Percentiles rank a stretch among this genome's conserved stretches.
Conservation (phyloP, 371 early-diverging fungal species). For the Apophysomyces ossiformis region DNA sequence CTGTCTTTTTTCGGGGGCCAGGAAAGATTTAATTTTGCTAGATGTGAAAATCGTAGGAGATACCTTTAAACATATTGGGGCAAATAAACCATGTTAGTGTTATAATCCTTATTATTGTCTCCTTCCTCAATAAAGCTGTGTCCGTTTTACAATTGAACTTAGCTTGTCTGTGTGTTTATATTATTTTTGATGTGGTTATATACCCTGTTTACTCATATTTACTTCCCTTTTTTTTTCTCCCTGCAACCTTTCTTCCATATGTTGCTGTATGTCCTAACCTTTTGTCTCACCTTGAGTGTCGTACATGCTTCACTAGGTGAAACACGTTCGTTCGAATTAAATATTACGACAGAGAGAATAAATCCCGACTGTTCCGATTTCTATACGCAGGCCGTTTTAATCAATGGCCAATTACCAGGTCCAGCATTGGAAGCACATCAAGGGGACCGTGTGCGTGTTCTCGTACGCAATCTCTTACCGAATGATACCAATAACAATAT, state of each 20-base stretch:
- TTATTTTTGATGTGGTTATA: not conserved
- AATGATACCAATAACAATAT: slow-evolving; percentile 18
- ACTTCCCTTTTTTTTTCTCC: too few species aligned
- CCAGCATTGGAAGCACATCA: slow-evolving; percentile 44
- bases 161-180: not conserved
- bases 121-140: not conserved
- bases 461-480: slow-evolving; percentile 40
- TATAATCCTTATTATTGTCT: too few species aligned
- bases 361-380: slow-evolving; percentile 42
- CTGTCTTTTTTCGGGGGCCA: too few species aligned
- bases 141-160: slow-evolving; percentile 5
- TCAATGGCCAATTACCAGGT: slow-evolving; percentile 57
- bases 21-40: too few species aligned
- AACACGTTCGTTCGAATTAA: slow-evolving; percentile 27
- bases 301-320: not conserved
- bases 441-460: slow-evolving; percentile 43
- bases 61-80: too few species aligned
- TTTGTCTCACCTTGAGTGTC: not conserved
- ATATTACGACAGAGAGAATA: slow-evolving; percentile 24
- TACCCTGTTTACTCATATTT: too few species aligned
- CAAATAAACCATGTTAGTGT: too few species aligned
- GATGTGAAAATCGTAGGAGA: too few species aligned
- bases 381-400: slow-evolving; percentile 23
- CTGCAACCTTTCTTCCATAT: not conserved
- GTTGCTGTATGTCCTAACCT: not conserved